Percentiles rank a stretch among this genome's conserved stretches.
phyloP scores from a whole-genome alignment of 202 grass and related monocot species.

The Schoenoplectus triqueter region DNA sequence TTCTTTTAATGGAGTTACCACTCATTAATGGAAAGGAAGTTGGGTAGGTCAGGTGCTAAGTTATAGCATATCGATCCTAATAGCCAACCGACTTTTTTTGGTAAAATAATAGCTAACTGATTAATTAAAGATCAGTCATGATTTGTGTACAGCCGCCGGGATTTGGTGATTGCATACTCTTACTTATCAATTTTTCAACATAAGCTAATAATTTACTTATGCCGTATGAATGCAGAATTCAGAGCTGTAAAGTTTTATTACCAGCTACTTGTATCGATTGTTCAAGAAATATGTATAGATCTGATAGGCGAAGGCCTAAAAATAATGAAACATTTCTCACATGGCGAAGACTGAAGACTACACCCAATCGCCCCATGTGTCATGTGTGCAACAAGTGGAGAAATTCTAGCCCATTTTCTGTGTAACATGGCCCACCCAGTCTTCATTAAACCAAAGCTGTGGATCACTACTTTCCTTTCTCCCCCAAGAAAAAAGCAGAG shows the following conservation, averaged over 20 bases:
- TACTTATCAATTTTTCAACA: not conserved
- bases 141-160: slow-evolving; percentile 40
- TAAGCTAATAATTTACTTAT: slow-evolving; percentile 29
- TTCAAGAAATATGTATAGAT: slow-evolving; percentile 19
- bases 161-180: slow-evolving; percentile 31
- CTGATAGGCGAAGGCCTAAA: not conserved
- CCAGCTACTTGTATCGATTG: slow-evolving; percentile 27
- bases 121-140: slow-evolving; percentile 36
- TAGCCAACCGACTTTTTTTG: slow-evolving; percentile 1
- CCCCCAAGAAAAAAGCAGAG: not conserved
- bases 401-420: slow-evolving; percentile 12
- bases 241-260: slow-evolving; percentile 19
- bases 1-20: slow-evolving; percentile 54
- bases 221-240: slow-evolving; percentile 35
- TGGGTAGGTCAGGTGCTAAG: slow-evolving; percentile 40
- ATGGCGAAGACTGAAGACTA: not conserved
- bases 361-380: not conserved
- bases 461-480: not conserved
- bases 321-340: not conserved
- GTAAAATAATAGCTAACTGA: not conserved
- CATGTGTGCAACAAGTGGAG: not conserved
- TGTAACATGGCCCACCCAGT: not conserved
- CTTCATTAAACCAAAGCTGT: not conserved
- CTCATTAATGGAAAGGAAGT: slow-evolving; percentile 34
- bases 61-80: slow-evolving; percentile 13